phyloP scores from a whole-genome alignment of 2,329 filamentous ascomycete genomes.

The Cladosporium sp. region DNA sequence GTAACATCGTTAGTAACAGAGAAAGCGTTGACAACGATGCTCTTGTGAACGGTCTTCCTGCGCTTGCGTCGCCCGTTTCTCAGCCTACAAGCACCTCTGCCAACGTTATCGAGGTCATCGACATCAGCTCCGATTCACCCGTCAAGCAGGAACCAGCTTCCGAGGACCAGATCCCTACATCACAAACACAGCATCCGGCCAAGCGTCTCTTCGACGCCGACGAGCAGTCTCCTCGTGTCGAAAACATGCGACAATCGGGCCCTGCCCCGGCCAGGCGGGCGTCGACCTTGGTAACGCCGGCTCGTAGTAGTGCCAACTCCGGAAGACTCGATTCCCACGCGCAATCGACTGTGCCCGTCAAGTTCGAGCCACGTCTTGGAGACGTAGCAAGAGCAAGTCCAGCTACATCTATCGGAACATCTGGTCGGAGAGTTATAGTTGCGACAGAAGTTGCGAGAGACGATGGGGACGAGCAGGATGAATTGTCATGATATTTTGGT shows the following conservation, averaged over 20 bases:
- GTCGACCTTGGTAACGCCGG: neutral
- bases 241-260: neutral
- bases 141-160: neutral
- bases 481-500: neutral
- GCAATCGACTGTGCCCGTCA: neutral
- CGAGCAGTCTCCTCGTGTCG: neutral
- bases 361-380: neutral
- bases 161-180: neutral
- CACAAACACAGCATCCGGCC: neutral
- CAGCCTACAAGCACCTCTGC: neutral
- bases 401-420: neutral
- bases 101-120: neutral
- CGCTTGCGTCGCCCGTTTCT: neutral
- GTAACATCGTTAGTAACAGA: neutral
- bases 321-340: neutral
- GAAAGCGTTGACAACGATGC: neutral
- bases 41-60: neutral
- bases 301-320: neutral
- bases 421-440: neutral
- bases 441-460: neutral
- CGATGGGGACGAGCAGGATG: slow-evolving; percentile 2
- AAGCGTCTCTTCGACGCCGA: neutral
- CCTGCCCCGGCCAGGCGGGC: neutral
- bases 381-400: neutral
- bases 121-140: neutral